Conservation (phyloP, 2,329 filamentous ascomycete species). For the Penicillium sp. region DNA sequence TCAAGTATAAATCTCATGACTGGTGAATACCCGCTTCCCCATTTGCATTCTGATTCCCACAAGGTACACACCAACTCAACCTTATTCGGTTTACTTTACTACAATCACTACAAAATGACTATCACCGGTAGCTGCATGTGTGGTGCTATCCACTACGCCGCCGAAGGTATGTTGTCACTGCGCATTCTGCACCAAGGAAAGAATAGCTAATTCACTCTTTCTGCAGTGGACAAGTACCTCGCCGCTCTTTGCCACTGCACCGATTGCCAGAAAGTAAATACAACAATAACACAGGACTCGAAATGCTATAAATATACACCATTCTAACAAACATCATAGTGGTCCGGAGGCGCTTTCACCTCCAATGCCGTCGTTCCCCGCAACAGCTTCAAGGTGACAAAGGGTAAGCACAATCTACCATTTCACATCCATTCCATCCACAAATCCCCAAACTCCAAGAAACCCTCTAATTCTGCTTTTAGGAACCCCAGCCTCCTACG, state of each 20-base stretch:
- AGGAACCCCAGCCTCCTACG: slow-evolving; percentile 52
- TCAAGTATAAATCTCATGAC: not conserved
- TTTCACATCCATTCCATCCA: not conserved
- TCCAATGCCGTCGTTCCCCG: slow-evolving; percentile 55
- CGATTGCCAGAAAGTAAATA: slow-evolving; percentile 55
- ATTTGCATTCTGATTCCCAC: slow-evolving; percentile 15
- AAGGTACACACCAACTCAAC: slow-evolving; percentile 13
- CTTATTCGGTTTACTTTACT: not conserved
- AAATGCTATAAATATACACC: not conserved
- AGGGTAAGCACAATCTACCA: slow-evolving; percentile 41
- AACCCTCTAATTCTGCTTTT: not conserved
- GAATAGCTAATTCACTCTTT: not conserved
- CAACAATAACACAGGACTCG: not conserved
- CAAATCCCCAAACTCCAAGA: not conserved
- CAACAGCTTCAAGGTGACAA: slow-evolving; percentile 49
- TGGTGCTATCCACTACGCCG: slow-evolving; percentile 31
- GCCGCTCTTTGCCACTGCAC: slow-evolving; percentile 55
- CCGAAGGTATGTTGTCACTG: slow-evolving; percentile 22
- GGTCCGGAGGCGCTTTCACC: slow-evolving; percentile 56
- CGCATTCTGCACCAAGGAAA: not conserved
- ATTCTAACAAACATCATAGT: slow-evolving; percentile 27
- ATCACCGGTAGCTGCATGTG: slow-evolving; percentile 37
- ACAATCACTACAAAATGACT: slow-evolving; percentile 21
- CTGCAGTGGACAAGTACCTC: slow-evolving; percentile 42
- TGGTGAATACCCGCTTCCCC: not conserved